phyloP scores from a whole-genome alignment of 371 early-diverging fungal genomes.

The Lichtheimia hyalospora region DNA sequence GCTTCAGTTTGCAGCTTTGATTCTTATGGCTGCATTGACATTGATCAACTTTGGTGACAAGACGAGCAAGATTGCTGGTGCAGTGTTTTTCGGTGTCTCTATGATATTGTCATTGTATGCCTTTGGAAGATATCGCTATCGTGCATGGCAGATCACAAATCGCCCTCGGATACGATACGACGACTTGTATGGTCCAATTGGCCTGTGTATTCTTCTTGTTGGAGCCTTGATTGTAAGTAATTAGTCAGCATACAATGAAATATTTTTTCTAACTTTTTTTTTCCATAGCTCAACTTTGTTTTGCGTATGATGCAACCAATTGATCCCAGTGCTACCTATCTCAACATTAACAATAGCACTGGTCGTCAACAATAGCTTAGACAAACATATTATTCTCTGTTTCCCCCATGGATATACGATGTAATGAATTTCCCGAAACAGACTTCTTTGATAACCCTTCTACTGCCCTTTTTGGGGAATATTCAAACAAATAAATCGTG shows the following conservation, averaged over 20 bases:
- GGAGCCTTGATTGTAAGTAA: conserved; percentile 75
- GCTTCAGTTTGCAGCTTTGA: conserved; percentile 66
- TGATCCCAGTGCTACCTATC: conserved; percentile 8
- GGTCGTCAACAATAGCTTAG: conserved; percentile 2
- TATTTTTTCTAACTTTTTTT: neutral
- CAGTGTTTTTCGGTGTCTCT: conserved; percentile 72
- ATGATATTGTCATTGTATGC: conserved; percentile 78
- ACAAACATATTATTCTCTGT: too few relatives aligned
- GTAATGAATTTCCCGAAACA: too few relatives aligned
- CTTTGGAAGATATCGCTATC: conserved; percentile 84
- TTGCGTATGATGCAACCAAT: conserved; percentile 12
- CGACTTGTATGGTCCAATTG: conserved; percentile 71
- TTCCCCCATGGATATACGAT: too few relatives aligned
- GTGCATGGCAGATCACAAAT: conserved; percentile 60
- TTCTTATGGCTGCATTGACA: conserved; percentile 66
- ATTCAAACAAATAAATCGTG: neutral
- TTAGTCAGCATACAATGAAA: neutral
- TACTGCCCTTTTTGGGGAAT: neutral
- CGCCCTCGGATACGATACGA: conserved; percentile 58
- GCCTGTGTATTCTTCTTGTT: conserved; percentile 80
- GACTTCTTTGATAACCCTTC: too few relatives aligned
- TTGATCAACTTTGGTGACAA: conserved; percentile 77
- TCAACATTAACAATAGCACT: conserved; percentile 17
- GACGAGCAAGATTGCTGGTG: conserved; percentile 60
- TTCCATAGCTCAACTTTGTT: conserved; percentile 19